These are phyloP conservation scores for Casuarina equisetifolia DNA, from an alignment of 306 rosid species.

Conservation along the genomic window DNA sequence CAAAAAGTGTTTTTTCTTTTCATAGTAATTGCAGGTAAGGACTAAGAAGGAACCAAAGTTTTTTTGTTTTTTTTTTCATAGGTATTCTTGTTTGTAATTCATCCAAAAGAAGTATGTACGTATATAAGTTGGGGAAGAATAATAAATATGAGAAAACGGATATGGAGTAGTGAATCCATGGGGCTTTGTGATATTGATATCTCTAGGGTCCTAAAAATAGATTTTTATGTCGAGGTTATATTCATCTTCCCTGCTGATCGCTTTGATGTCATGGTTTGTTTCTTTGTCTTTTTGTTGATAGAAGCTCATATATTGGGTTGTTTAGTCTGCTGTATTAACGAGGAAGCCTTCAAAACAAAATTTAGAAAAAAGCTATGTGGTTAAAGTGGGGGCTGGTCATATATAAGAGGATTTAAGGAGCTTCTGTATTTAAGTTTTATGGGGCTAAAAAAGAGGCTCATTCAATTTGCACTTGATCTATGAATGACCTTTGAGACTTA, in stretches of 20 bases:
- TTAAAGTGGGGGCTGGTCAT: background rate
- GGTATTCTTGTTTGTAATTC: background rate
- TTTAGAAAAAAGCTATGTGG: background rate
- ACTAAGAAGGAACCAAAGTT: background rate
- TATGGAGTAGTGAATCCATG: background rate
- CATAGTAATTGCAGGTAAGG: background rate
- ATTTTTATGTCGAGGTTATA: background rate
- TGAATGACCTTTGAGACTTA: background rate
- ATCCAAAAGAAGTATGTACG: background rate
- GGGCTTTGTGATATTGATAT: background rate
- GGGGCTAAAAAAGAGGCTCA: background rate
- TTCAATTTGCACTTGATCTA: background rate
- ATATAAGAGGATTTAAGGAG: conserved; percentile 1
- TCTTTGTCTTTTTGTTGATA: background rate
- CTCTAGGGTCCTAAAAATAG: background rate
- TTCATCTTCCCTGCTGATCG: background rate
- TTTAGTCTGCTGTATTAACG: background rate
- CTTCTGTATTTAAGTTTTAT: background rate
- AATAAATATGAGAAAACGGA: background rate
- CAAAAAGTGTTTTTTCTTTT: background rate
- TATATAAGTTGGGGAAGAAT: background rate
- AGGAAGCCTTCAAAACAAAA: background rate
- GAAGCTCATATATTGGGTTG: background rate
- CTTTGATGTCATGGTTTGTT: background rate
- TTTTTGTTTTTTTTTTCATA: background rate